These are phyloP conservation scores for Solanum rostratum DNA, from an alignment of 257 asterid genomes.

Conservation along the genomic window DNA sequence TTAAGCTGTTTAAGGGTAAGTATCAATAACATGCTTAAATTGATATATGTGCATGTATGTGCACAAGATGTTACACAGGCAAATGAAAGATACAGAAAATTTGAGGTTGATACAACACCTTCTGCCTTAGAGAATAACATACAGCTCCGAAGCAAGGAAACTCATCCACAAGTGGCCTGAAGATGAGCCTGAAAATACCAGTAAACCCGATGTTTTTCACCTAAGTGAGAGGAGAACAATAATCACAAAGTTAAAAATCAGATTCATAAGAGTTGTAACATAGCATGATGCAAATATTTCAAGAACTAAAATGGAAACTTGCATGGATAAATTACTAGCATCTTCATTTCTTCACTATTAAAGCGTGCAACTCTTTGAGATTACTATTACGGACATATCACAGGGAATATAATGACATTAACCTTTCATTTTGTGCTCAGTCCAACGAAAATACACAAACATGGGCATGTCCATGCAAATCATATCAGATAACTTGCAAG, in stretches of 20 bases:
- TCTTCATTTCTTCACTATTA: background rate
- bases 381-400: background rate
- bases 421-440: background rate
- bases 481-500: background rate
- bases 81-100: background rate
- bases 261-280: background rate
- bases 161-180: constrained; percentile 81
- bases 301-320: background rate
- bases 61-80: background rate
- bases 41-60: background rate
- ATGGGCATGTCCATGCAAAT: background rate
- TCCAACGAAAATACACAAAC: background rate
- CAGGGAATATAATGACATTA: background rate
- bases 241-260: background rate
- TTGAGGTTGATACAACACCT: constrained; percentile 24
- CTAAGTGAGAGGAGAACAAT: constrained; percentile 18
- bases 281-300: background rate
- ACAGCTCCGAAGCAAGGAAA: constrained; percentile 95
- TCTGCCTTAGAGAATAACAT: constrained; percentile 71
- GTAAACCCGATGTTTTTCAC: constrained; percentile 84
- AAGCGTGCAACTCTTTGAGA: background rate
- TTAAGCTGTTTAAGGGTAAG: background rate
- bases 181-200: constrained; percentile 82
- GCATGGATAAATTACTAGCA: background rate
- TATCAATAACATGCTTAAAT: background rate